Base-by-base conservation (phyloP, 257 asterid species). In the Solanum dulcamara region DNA sequence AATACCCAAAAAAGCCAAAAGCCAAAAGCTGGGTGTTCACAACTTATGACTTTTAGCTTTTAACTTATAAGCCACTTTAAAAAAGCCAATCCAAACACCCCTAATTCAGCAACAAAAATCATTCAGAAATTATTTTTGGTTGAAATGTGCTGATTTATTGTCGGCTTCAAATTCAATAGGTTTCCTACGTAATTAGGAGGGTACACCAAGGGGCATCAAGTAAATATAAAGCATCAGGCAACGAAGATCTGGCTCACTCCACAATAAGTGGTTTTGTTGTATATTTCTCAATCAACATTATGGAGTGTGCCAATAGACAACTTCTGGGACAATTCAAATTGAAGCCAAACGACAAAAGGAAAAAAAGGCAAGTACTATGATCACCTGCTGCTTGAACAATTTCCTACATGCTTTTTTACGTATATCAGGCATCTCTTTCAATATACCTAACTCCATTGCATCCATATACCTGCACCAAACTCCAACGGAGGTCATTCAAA, bases 371-470 rank as follows among this genome's bases (percentile, higher is more conserved):
- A 42, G 26, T 28, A 24, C 42, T 37, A 12, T n/a, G 48, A 70
- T 72, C 75, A 93, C 98, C 94, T 95, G 98, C 85, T 94, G 97
- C 94, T 84, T 94, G 88, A 85, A 87, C 89, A 94, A 88, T 88
- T 94, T 96, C 72, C 62, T 64, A 82, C 91, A 86, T 83, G 98
- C 98, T 86, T 91, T 96, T 74, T 83, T 90, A 67, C 92, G 92
- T 89, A 96, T 93, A 87, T 88, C 91, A 55, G 94, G 96, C 97
- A 96, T 91, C 86, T 91, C 97, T 68, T 85, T 92, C 90, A 96
- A 86, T 66, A 93, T 95, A 20, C 98, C 97, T 86, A 93, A 89
- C 57, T 95, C 97, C 95, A 88, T 92, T 33, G 86, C 90, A 86
- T 92, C 91, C 94, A 96, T 91, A 82, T 94, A 93, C 91, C 98